Base-by-base conservation (phyloP, 2,329 filamentous ascomycete genomes). In the Neofusicoccum laricinum region DNA sequence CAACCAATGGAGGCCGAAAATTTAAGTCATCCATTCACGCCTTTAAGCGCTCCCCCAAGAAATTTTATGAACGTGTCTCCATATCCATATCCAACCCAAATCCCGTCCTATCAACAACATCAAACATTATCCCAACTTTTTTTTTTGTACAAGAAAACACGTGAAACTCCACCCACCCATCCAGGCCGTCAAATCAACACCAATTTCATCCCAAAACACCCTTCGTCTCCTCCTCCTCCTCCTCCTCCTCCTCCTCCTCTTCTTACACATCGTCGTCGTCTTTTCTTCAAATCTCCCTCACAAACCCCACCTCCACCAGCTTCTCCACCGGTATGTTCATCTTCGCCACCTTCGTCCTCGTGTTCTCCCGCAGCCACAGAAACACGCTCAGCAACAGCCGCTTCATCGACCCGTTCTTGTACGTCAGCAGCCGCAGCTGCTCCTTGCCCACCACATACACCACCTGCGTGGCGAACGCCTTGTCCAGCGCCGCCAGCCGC, bases 241-340 rank as follows among this genome's bases (percentile, higher is more conserved):
- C n/a, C n/a, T n/a, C n/a, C n/a, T n/a, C n/a, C n/a, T n/a, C n/a
- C n/a, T n/a, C n/a, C 32, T 32, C 19, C 15, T 12, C 30, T 7
- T 21, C 32, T 30, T 30, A 30, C 25, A 30, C 25, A 30, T 30
- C 25, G 5, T 5, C 25, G 7, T 30, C 6, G 3, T 10, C 40
- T 15, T 11, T 21, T 19, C 21, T 3, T 69, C 69, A 88, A 62
- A 90, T 86, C 67, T 89, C 86, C 75, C 89, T 89, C 1, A 90
- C 82, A 71, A 90, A 90, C 0, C 88, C 88, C 17, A 90, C 86
- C 76, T 90, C 88, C 17, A 90, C 84, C 53, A 90, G 72, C 55
- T 83, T 81, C 65, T 90, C 87, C 65, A 84, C 82, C 0, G 84
- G 81, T 46, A 89, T 76, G 55, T 83, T 77, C 65, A 90, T 74